Conservation (phyloP, 352 stramenopile genomes). For the Globisporangium recalcitrans region DNA sequence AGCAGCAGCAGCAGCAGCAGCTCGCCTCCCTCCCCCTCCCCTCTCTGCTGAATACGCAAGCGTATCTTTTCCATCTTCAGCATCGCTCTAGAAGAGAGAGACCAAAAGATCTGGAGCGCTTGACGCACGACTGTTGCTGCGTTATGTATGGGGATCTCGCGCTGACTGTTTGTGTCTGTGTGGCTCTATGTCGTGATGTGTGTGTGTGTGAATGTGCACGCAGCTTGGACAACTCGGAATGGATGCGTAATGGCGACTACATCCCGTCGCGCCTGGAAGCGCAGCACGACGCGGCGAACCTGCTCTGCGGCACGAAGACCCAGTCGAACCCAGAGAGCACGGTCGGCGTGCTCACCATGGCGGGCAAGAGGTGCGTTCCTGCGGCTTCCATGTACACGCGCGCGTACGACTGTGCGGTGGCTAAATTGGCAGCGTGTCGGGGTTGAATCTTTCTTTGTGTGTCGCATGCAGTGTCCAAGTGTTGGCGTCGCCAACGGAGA, state of each 20-base stretch:
- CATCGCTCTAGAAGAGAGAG: background rate
- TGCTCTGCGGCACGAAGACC: conserved; percentile 96
- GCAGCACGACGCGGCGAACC: conserved; percentile 97
- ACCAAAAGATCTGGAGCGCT: background rate
- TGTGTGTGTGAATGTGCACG: background rate
- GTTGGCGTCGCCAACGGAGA: conserved; percentile 95
- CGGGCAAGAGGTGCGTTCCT: conserved; percentile 67
- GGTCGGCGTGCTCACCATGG: conserved; percentile 96
- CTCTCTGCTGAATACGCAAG: background rate
- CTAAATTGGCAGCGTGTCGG: conserved; percentile 1
- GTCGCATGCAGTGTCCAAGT: conserved; percentile 79
- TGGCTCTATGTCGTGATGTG: conserved; percentile 5
- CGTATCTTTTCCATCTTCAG: conserved; percentile 5
- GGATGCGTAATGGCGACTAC: conserved; percentile 99
- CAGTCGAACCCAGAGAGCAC: conserved; percentile 98
- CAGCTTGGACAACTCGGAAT: conserved; percentile 96
- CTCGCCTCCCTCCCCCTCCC: background rate
- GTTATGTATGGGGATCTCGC: background rate
- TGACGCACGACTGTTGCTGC: background rate
- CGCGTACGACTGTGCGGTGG: background rate
- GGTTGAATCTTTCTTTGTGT: conserved; percentile 7
- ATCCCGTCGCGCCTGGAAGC: conserved; percentile 96
- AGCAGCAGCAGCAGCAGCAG: background rate
- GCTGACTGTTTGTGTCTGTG: background rate
- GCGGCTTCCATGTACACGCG: background rate